Conservation (phyloP, 768 basidiomycete genomes). For the Trametes villosa region DNA sequence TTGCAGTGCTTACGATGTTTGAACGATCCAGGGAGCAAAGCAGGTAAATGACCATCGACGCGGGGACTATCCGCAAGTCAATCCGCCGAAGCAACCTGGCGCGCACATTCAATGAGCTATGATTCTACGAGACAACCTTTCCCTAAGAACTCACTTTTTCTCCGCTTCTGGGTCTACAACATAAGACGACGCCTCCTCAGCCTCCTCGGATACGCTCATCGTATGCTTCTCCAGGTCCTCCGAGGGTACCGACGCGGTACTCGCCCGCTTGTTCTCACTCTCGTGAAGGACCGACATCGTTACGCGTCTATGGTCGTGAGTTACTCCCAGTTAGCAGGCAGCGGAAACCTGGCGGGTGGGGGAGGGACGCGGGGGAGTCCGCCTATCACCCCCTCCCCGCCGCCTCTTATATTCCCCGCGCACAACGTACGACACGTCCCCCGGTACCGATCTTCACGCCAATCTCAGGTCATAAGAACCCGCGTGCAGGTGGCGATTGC, state of each 20-base stretch:
- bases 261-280: neutral
- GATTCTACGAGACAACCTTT: neutral
- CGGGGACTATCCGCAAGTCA: slow-evolving; percentile 40
- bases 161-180: slow-evolving; percentile 9
- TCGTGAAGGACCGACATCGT: neutral
- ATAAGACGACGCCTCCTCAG: neutral
- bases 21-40: slow-evolving; percentile 34
- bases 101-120: no score
- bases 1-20: slow-evolving; percentile 19
- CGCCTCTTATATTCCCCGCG: neutral
- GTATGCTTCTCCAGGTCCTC: slow-evolving; percentile 10
- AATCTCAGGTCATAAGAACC: neutral
- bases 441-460: neutral
- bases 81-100: slow-evolving; percentile 30
- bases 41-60: slow-evolving; percentile 41
- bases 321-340: no score
- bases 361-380: neutral
- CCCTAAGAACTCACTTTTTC: slow-evolving; percentile 1
- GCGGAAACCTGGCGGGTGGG: no score
- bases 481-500: neutral
- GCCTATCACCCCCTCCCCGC: no score
- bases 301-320: no score
- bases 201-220: slow-evolving; percentile 5
- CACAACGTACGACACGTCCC: neutral
- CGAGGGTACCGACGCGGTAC: neutral